Evolutionary conservation across 208 protist genomes (phyloP), one percentile per base, ranked within the genome.

Genomic region (Blastocrithidia nonstop): DNA sequence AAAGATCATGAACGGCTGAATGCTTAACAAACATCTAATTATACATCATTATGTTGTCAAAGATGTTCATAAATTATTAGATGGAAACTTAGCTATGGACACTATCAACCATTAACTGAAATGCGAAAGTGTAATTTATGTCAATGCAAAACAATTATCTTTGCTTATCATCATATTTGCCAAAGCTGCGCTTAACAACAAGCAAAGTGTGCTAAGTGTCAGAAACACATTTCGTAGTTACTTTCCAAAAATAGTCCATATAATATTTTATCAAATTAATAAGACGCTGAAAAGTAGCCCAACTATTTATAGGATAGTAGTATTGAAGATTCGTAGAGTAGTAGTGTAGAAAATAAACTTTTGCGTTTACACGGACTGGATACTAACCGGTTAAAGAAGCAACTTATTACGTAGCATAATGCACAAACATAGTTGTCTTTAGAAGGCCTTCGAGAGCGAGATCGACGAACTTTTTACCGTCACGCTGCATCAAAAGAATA

Each of bases 41-140:
- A 85, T 70, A 85, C 76, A 6, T 85, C 71, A 38, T 45, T 91
- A 23, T 90, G 80, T 50, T 88, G 80, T 38, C 50, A 65, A 6
- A 67, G 78, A 6, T 94, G 85, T 62, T 85, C 69, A 42, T 71
- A 91, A 11, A 84, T 91, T 15, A 66, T 94, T 42, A 63, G 85
- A 22, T 94, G 85, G 85, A 90, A 89, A 50, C 57, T 83, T 3
- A 71, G 85, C 35, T 94, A 86, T 39, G 85, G 85, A 1, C 89
- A 94, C 51, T 94, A 85, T 47, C 48, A 50, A 9, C 57, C 61
- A 2, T 64, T 71, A 20, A 65, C 84, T 25, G 59, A 53, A 20
- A 38, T 65, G 0, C 55, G 62, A 1, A 72, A 71, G 45, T 94
- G 85, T 60, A 87, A 89, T 38, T 22, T 48, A 0, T 94, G 85